Percentiles rank a stretch among this genome's conserved stretches.
phyloP scores from a whole-genome alignment of 768 basidiomycete genomes.

The Serpula lacrymans region DNA sequence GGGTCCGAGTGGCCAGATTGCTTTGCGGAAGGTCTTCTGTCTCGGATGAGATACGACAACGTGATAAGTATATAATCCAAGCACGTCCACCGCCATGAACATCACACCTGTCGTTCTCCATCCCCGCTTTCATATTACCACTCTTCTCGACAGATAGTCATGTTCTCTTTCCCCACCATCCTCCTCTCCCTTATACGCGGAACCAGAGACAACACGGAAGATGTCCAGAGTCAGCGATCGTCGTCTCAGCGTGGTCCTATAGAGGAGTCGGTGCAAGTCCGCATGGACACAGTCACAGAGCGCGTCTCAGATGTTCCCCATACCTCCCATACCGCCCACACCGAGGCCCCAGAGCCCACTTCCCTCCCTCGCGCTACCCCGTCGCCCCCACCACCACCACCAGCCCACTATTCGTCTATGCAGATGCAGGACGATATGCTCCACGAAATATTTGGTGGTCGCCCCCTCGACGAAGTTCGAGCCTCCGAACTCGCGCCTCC shows the following conservation, averaged over 20 bases:
- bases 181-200: too few relatives aligned
- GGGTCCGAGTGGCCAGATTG: too few relatives aligned
- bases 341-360: too few relatives aligned
- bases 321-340: slow-evolving; percentile 11
- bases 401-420: slow-evolving; percentile 18
- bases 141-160: too few relatives aligned
- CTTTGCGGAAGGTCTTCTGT: too few relatives aligned
- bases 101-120: too few relatives aligned
- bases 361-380: too few relatives aligned
- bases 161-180: slow-evolving; percentile 1
- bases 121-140: too few relatives aligned
- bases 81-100: too few relatives aligned
- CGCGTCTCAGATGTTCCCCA: slow-evolving; percentile 17
- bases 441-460: slow-evolving; percentile 29
- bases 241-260: slow-evolving; percentile 9
- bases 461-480: slow-evolving; percentile 20
- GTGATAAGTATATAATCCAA: too few relatives aligned
- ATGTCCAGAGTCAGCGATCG: not conserved
- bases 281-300: slow-evolving; percentile 17
- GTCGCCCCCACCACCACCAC: slow-evolving; percentile 17
- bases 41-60: too few relatives aligned
- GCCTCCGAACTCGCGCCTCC: slow-evolving; percentile 28
- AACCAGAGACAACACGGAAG: slow-evolving; percentile 3
- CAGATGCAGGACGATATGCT: slow-evolving; percentile 27
- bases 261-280: slow-evolving; percentile 16